Base-by-base conservation (phyloP, 345 rosid species). In the Ceriops tagal region DNA sequence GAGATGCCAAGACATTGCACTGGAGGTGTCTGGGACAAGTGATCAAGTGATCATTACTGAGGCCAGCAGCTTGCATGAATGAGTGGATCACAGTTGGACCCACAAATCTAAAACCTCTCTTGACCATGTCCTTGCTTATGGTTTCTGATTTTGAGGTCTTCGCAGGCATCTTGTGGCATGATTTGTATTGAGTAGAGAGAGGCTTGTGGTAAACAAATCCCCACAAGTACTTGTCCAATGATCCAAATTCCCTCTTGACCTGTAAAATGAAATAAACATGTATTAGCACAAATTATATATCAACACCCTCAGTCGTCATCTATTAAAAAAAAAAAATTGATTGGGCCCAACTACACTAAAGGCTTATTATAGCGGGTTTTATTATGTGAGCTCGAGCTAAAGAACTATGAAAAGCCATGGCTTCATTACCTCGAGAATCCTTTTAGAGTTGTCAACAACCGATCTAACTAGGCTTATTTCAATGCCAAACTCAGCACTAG, bases 1-100 rank as follows among this genome's bases (percentile, higher is more conserved):
- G 61, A 16, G 79, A 66, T 57, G 78, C 77, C 61, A 75, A 67
- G 73, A 63, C 69, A 6, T 4, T 73, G 67, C 83, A 82, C 63
- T 85, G 85, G 27, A 79, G 81, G 77, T 88, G 84, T 64, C 87
- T 83, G n/a, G 87, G 84, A 56, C 92, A 88, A 52, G 86, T 76
- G 84, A 81, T 62, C 77, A 88, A 73, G 73, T 88, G 92, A 77
- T 81, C 87, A 65, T 84, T 88, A 47, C 82, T 77, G 63, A 88
- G 83, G 31, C 88, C 92, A 39, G 85, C 86, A 16, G 90, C 90
- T 82, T 88, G 90, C 88, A 88, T 85, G 67, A 85, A 85, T 32
- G 87, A 88, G 71, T 84, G 76, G n/a, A 84, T 81, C 26, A 84
- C 82, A 24, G 89, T 84, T 34, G 92, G 87, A 32, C 92, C 92